Conservation (phyloP, 257 asterid species). For the Solanum infundibuliforme region DNA sequence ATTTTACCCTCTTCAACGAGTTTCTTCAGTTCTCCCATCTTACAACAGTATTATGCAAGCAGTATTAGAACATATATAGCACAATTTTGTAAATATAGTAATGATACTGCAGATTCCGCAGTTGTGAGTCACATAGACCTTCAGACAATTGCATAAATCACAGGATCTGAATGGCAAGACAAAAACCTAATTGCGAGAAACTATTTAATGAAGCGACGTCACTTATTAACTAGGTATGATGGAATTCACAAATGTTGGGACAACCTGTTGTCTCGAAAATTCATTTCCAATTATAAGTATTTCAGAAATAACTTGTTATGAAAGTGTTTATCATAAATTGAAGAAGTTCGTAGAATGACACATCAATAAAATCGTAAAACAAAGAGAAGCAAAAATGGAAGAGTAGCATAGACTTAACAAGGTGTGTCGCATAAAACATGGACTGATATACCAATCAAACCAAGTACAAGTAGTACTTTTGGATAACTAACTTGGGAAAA, state of each 20-base stretch:
- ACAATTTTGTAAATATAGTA: not conserved
- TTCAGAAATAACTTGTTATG: not conserved
- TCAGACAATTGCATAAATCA: not conserved
- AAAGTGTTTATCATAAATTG: not conserved
- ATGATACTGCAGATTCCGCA: not conserved
- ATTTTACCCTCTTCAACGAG: slow-evolving; percentile 29
- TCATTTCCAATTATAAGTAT: not conserved
- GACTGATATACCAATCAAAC: not conserved
- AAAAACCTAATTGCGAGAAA: not conserved
- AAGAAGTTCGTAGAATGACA: not conserved
- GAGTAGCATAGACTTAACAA: not conserved
- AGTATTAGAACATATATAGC: not conserved
- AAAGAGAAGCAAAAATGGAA: not conserved
- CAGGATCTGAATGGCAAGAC: not conserved
- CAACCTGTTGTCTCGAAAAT: not conserved
- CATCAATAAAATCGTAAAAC: not conserved
- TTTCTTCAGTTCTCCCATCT: slow-evolving; percentile 23
- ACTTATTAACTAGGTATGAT: not conserved
- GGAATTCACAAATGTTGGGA: not conserved
- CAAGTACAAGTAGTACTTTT: not conserved
- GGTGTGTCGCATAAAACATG: too few relatives aligned
- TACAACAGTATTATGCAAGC: not conserved
- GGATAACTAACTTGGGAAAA: not conserved
- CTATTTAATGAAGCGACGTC: not conserved
- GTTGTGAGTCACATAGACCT: not conserved